phyloP scores from a whole-genome alignment of 305 asterid genomes.

The Caryopteris hybrid region DNA sequence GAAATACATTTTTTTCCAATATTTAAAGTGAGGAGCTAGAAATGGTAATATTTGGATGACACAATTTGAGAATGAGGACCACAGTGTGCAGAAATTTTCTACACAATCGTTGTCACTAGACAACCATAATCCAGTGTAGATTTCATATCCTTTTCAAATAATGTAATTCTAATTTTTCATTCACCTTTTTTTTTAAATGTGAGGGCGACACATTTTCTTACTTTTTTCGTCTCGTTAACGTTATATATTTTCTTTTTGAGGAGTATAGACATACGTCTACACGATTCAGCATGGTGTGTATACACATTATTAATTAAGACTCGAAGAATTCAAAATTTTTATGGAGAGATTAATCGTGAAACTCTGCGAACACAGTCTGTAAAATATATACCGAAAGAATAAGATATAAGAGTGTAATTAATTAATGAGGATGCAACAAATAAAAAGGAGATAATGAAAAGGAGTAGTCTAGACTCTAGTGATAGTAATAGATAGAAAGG shows the following conservation, averaged over 20 bases:
- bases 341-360: too few relatives aligned
- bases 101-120: constrained; percentile 31
- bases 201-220: constrained; percentile 19
- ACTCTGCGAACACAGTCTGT: too few relatives aligned
- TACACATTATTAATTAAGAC: too few relatives aligned
- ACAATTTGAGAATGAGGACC: constrained; percentile 18
- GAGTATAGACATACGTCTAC: too few relatives aligned
- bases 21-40: too few relatives aligned
- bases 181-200: constrained; percentile 24
- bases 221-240: constrained; percentile 8
- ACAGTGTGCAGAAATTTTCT: constrained; percentile 12
- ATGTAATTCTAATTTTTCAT: constrained; percentile 4
- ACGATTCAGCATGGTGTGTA: too few relatives aligned
- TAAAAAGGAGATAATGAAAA: constrained; percentile 12
- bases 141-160: constrained; percentile 45
- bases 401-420: too few relatives aligned
- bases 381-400: too few relatives aligned
- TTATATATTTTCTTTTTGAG: too few relatives aligned
- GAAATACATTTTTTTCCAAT: too few relatives aligned
- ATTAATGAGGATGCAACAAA: too few relatives aligned
- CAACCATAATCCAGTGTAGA: constrained; percentile 46
- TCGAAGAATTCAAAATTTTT: too few relatives aligned
- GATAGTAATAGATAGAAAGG: not conserved
- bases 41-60: not conserved
- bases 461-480: constrained; percentile 1